Evolutionary conservation across 2,329 filamentous ascomycete genomes (phyloP), one percentile per base, ranked within the genome.

Genomic region (Plectosphaerella sp.): DNA sequence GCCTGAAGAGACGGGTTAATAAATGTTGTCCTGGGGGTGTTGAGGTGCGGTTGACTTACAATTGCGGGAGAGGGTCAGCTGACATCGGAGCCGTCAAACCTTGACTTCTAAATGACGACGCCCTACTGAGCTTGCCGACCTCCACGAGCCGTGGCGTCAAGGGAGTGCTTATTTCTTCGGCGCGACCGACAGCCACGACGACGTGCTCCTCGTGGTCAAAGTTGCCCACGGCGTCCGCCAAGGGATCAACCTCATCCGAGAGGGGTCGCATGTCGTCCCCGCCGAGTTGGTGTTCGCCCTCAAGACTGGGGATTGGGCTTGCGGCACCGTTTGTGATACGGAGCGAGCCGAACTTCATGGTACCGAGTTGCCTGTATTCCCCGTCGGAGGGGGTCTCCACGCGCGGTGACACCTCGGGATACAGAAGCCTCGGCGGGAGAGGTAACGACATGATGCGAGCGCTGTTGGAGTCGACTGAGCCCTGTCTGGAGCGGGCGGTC

Each of bases 291-390:
- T n/a, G 28, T 10, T 57, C 56, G 7, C 54, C 45, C 4, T 57
- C 56, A 11, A 73, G 67, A 46, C 76, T 81, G n/a, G 68, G 66
- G 14, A 65, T 64, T 3, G 83, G 83, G 52, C 76, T 80, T 1
- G 67, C 73, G 3, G 72, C 69, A 14, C 81, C 83, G 63, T 87
- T 87, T 20, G 73, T 84, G 52, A 87, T 85, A 36, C 80, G 77
- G 48, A 87, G 61, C 2, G 81, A 81, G 2, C 84, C 84, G 50
- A 84, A 76, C 61, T 83, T 83, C 61, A 84, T 86, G 11, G 75
- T 79, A 3, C 83, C 83, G 33, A 82, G 76, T 45, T 84, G 80
- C 54, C 73, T 73, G 59, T 85, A 86, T n/a, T 80, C 75, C 25
- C 71, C 64, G 22, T 84, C 82, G 41, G 69, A 76, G 0, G 83